Evolutionary conservation across 352 stramenopile genomes (phyloP).

Genomic region (Thalassiosira delicatula): DNA sequence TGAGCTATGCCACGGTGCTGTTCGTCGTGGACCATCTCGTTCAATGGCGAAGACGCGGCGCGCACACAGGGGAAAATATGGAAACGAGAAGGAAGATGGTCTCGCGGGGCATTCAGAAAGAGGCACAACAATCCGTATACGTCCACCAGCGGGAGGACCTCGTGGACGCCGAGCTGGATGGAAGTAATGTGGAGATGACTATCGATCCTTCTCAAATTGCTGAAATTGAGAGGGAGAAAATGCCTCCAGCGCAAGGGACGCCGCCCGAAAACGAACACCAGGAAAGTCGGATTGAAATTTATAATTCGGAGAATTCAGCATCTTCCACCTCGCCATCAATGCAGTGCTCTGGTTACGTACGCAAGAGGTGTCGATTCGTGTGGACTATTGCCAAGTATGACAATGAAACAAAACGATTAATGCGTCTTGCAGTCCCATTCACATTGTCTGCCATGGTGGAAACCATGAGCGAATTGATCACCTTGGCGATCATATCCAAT

Average conservation of each 20-base stretch:
- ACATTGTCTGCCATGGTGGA: slow-evolving; percentile 43
- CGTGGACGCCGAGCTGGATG: neutral
- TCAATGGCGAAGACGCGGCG: neutral
- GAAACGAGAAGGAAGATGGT: slow-evolving; percentile 1
- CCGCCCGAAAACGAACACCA: neutral
- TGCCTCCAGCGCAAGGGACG: neutral
- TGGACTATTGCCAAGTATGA: slow-evolving; percentile 22
- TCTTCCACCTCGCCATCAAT: too few species aligned
- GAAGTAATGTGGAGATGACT: neutral
- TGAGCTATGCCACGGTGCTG: neutral
- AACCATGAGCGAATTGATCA: slow-evolving; percentile 32
- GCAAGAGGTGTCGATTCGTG: neutral
- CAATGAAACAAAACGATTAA: slow-evolving; percentile 58
- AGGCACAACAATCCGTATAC: slow-evolving; percentile 9
- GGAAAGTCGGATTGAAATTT: too few species aligned
- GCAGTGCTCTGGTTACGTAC: neutral
- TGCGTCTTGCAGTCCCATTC: slow-evolving; percentile 57
- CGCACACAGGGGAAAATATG: neutral
- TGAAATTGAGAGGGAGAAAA: neutral
- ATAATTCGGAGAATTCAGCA: too few species aligned
- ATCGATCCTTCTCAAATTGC: neutral
- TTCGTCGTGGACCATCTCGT: neutral
- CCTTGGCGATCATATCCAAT: slow-evolving; percentile 53
- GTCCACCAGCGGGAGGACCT: neutral
- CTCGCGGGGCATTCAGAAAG: slow-evolving; percentile 1